Conservation (phyloP, 2,329 filamentous ascomycete genomes). For the Stemphylium vesicarium region DNA sequence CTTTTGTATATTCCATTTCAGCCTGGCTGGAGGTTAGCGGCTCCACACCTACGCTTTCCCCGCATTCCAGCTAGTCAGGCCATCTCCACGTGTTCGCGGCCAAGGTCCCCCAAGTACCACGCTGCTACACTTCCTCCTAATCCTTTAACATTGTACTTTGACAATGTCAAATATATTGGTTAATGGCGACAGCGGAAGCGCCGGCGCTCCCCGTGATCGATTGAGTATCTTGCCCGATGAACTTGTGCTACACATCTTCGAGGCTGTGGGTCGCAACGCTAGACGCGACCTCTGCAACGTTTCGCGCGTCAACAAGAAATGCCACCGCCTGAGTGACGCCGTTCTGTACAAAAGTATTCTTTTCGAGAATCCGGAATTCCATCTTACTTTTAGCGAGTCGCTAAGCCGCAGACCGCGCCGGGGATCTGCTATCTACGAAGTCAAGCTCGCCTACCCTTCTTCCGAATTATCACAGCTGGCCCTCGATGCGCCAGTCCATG, state of each 20-base stretch:
- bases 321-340: slow-evolving; percentile 40
- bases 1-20: not conserved
- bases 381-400: slow-evolving; percentile 44
- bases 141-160: not conserved
- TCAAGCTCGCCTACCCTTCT: slow-evolving; percentile 40
- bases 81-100: slow-evolving; percentile 23
- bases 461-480: slow-evolving; percentile 40
- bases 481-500: slow-evolving; percentile 36
- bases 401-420: slow-evolving; percentile 38
- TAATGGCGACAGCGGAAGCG: slow-evolving; percentile 2
- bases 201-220: slow-evolving; percentile 12
- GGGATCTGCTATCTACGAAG: slow-evolving; percentile 42
- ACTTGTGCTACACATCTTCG: slow-evolving; percentile 41
- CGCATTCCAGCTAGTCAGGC: slow-evolving; percentile 14
- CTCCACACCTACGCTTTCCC: slow-evolving; percentile 11
- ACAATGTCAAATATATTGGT: slow-evolving; percentile 1
- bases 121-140: not conserved
- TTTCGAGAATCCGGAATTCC: slow-evolving; percentile 40
- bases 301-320: slow-evolving; percentile 38
- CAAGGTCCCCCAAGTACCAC: slow-evolving; percentile 4
- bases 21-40: not conserved
- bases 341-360: slow-evolving; percentile 42
- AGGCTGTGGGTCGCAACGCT: slow-evolving; percentile 30
- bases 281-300: slow-evolving; percentile 39
- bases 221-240: slow-evolving; percentile 36